These are phyloP conservation scores for Euryodendron excelsum DNA, from an alignment of 148 eudicot species.

Conservation along the genomic window DNA sequence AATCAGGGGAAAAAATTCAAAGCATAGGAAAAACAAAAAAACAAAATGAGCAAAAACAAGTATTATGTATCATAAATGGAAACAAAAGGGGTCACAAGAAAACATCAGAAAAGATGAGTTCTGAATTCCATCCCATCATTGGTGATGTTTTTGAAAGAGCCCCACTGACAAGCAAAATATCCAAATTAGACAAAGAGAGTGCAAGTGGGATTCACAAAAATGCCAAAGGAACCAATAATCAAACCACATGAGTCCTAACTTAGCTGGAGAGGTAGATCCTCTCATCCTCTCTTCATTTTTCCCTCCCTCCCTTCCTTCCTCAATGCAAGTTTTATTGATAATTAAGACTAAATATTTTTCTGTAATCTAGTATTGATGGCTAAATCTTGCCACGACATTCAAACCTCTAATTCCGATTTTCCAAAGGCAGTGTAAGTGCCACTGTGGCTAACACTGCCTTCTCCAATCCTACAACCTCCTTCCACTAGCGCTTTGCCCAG, in stretches of 20 bases:
- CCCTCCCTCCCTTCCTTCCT: not conserved
- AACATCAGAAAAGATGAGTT: not conserved
- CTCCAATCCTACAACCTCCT: not conserved
- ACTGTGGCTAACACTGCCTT: not conserved
- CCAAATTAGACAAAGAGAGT: not conserved
- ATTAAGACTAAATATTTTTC: not conserved
- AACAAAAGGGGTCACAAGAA: not conserved
- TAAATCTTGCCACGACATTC: not conserved
- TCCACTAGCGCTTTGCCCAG: not conserved
- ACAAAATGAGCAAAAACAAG: not conserved
- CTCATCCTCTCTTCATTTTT: not conserved
- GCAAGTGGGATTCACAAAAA: not conserved
- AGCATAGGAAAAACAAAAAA: not conserved
- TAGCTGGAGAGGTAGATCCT: not conserved
- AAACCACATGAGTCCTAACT: not conserved
- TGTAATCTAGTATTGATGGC: not conserved
- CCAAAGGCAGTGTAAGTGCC: not conserved
- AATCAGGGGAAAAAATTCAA: not conserved
- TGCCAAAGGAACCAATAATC: not conserved
- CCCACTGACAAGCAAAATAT: not conserved
- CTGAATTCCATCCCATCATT: not conserved
- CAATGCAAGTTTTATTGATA: not conserved
- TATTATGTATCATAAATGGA: not conserved
- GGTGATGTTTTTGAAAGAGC: not conserved
- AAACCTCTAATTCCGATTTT: not conserved